Base-by-base conservation (phyloP, 129 eudicot genomes). In the Logfia minima region DNA sequence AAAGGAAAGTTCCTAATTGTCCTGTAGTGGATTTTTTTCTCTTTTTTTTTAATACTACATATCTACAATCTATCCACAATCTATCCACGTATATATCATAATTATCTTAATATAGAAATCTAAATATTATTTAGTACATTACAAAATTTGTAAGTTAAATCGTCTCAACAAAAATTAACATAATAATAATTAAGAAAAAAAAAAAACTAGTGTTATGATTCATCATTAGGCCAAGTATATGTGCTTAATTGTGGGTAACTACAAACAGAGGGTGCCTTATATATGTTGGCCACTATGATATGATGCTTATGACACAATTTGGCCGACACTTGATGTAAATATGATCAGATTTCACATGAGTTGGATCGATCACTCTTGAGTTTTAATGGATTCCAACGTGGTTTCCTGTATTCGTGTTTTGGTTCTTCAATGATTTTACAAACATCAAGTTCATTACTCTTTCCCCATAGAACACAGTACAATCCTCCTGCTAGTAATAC, bases 401-500 rank as follows among this genome's bases (percentile, higher is more conserved):
- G 68, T 71, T 80, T 86, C 90, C 77, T 76, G 83, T 31, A 75
- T 61, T 61, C 79, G 26, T 26, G 48, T 37, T 72, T 81, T 22
- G 58, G 66, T 66, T 84, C 77, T 51, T 17, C 80, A 10, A 63
- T 80, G 2, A 66, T 71, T 70, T 74, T 83, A 35, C 64, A 4
- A 51, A 72, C 53, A 37, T 81, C 61, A 18, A 75, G 66, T 71
- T 90, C 96, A 67, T 74, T 85, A 9, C 79, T 84, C 84, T 85
- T 90, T 60, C 90, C 96, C 96, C 96, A 90, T 5, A 90, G 71
- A 37, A 90, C 88, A 66, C 81, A 26, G 24, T 87, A 90, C 21
- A 90, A 66, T 4, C 96, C 96, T 31, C 85, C 88, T 0, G 81
- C 85, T 60, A 90, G 85, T 70, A 90, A 83, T 48, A 85, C 60